These are phyloP conservation scores for Hygrocybe coccinea DNA, from an alignment of 768 basidiomycete species.

Conservation along the genomic window DNA sequence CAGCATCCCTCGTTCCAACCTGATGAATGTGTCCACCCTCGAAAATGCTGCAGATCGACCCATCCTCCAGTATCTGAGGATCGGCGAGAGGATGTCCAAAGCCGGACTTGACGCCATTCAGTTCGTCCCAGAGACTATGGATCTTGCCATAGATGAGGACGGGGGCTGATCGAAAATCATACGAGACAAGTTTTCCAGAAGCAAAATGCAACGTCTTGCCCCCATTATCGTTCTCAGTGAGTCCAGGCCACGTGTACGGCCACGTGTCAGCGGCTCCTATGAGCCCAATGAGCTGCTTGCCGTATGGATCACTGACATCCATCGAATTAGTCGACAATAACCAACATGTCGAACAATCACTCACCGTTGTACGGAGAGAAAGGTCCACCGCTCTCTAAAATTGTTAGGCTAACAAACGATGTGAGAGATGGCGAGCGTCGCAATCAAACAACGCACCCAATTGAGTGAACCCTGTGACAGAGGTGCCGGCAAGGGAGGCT, in stretches of 20 bases:
- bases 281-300: not conserved
- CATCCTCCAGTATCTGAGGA: not conserved
- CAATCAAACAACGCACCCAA: not conserved
- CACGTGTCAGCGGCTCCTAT: not conserved
- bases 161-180: not conserved
- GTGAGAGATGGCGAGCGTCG: not conserved
- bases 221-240: conserved; percentile 1
- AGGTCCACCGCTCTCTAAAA: not conserved
- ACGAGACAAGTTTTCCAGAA: not conserved
- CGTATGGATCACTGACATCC: not conserved
- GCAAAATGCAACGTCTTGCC: not conserved
- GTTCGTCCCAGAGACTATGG: not conserved
- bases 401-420: not conserved
- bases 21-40: conserved; percentile 2
- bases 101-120: not conserved
- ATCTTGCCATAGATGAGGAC: conserved; percentile 1
- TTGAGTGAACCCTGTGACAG: not conserved
- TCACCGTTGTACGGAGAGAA: not conserved
- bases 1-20: not conserved
- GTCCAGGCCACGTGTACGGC: conserved; percentile 2
- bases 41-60: conserved; percentile 5
- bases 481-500: not conserved
- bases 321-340: not conserved
- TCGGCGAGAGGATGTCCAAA: conserved; percentile 2
- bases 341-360: not conserved